A percentile compares a stretch with the other conserved stretches of the same genome.
These are phyloP conservation scores for Hymenotorrendiella dingleyae DNA, from an alignment of 2,329 filamentous ascomycete genomes.

Conservation along the genomic window DNA sequence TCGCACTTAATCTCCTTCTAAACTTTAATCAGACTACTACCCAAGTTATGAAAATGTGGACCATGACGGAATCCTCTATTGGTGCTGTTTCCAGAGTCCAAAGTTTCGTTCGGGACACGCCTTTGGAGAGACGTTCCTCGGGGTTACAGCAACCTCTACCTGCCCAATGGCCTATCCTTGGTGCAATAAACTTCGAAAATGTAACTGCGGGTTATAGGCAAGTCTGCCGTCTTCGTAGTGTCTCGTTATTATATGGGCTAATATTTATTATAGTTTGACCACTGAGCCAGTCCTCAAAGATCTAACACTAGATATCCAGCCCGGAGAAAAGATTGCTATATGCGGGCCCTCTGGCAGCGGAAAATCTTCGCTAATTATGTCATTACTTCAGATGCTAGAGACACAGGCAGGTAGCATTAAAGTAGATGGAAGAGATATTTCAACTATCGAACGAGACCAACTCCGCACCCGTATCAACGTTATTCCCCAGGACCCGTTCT, in stretches of 20 bases:
- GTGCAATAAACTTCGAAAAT: neutral
- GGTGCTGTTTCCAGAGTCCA: neutral
- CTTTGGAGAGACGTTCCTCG: too few species aligned
- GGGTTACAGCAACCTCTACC: too few species aligned
- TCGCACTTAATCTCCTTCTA: neutral
- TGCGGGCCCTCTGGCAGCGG: neutral
- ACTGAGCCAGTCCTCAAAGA: neutral
- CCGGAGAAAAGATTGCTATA: slow-evolving; percentile 1
- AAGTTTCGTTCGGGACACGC: too few species aligned
- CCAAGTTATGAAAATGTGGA: neutral
- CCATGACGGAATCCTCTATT: neutral
- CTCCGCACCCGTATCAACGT: neutral
- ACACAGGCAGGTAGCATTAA: neutral
- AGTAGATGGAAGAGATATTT: neutral
- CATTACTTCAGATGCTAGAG: neutral
- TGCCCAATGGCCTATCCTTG: slow-evolving; percentile 25
- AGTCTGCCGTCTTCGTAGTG: too few species aligned
- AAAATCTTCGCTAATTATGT: neutral
- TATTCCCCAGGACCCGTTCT: neutral
- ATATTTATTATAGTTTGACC: too few species aligned
- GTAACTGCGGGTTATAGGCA: neutral
- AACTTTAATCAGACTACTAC: neutral
- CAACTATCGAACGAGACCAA: neutral
- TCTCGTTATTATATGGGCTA: too few species aligned
- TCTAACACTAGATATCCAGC: neutral